A percentile compares a stretch with the other conserved stretches of the same genome.
Evolutionary conservation across 768 basidiomycete genomes (phyloP).

Genomic region (Kwoniella sp.): DNA sequence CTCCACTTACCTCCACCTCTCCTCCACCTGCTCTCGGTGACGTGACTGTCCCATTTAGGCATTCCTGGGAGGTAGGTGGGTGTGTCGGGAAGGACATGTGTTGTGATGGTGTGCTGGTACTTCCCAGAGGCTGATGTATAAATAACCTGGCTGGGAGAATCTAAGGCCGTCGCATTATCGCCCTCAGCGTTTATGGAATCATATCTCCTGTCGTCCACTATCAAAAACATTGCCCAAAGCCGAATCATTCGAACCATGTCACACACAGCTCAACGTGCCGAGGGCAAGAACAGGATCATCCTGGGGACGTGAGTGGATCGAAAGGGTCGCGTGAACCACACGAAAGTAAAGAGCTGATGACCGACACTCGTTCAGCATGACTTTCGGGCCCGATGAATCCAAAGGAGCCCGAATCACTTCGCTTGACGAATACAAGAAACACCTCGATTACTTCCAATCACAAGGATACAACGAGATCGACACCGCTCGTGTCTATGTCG

Average conservation of each 20-base stretch:
- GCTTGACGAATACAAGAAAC: conserved; percentile 57
- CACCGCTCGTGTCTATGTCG: conserved; percentile 49
- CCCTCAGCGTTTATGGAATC: too few relatives aligned
- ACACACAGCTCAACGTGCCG: conserved; percentile 13
- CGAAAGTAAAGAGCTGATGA: not conserved
- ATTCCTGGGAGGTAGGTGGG: not conserved
- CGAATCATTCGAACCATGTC: conserved; percentile 1
- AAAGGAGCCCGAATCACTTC: conserved; percentile 45
- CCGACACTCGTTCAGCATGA: conserved; percentile 26
- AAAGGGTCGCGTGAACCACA: too few relatives aligned
- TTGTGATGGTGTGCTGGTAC: not conserved
- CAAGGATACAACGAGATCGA: conserved; percentile 66
- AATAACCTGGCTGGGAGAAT: not conserved
- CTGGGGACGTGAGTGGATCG: conserved; percentile 19
- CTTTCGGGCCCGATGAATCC: conserved; percentile 40
- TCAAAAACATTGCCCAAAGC: not conserved
- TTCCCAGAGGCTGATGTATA: not conserved
- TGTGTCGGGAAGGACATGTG: not conserved
- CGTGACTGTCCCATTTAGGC: not conserved
- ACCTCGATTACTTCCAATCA: conserved; percentile 63
- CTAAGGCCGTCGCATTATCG: too few relatives aligned
- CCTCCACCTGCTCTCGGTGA: not conserved
- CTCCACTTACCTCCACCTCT: conserved; percentile 6
- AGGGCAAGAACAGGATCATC: conserved; percentile 21
- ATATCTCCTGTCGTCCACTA: too few relatives aligned